Evolutionary conservation across 2,329 filamentous ascomycete species (phyloP).

Genomic region (Hortaea werneckii): DNA sequence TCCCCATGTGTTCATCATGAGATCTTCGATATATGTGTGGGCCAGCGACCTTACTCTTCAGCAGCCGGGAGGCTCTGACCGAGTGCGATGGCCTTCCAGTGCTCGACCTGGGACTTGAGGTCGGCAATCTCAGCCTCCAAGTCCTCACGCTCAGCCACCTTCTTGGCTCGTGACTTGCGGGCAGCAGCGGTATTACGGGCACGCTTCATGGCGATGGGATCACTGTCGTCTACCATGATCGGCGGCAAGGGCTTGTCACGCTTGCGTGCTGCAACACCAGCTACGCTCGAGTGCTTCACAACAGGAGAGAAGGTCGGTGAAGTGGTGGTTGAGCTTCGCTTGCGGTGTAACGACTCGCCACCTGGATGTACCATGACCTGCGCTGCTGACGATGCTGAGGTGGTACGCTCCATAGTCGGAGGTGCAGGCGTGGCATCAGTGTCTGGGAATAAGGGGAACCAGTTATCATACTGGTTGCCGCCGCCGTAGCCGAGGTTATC

Average conservation of each 20-base stretch:
- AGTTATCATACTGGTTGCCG: constrained; percentile 42
- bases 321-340: constrained; percentile 27
- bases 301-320: constrained; percentile 32
- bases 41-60: not conserved
- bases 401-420: constrained; percentile 32
- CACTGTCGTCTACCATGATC: constrained; percentile 64
- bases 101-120: constrained; percentile 31
- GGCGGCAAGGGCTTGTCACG: constrained; percentile 72
- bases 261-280: constrained; percentile 61
- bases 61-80: not conserved
- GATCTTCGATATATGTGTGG: not conserved
- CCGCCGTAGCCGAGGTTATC: constrained; percentile 45
- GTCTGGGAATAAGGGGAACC: constrained; percentile 65
- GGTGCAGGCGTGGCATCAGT: constrained; percentile 23
- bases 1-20: not conserved
- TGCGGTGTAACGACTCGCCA: constrained; percentile 22
- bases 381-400: constrained; percentile 23
- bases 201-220: constrained; percentile 78
- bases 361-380: constrained; percentile 29
- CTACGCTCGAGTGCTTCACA: constrained; percentile 55
- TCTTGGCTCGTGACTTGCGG: constrained; percentile 82
- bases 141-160: constrained; percentile 64
- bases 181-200: constrained; percentile 88
- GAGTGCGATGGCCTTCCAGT: constrained; percentile 13
- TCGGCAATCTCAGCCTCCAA: constrained; percentile 60